A percentile compares a stretch with the other conserved stretches of the same genome.
phyloP scores from a whole-genome alignment of 148 eudicot species.

The Vaccinium myrtillus region DNA sequence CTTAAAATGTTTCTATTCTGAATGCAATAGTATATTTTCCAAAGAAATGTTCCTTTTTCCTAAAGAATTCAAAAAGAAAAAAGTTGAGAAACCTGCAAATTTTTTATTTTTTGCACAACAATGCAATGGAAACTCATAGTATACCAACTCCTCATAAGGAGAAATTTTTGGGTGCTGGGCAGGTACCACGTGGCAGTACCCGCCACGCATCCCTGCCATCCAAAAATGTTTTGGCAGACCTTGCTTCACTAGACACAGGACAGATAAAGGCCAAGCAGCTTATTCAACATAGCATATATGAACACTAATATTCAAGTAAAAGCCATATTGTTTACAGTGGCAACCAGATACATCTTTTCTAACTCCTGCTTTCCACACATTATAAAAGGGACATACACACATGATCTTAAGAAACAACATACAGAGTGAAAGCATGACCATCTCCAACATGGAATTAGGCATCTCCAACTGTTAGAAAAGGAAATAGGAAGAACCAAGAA shows the following conservation, averaged over 20 bases:
- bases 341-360: no score
- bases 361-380: neutral
- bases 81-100: no score
- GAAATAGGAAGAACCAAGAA: constrained; percentile 58
- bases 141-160: neutral
- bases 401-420: neutral
- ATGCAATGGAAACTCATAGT: no score
- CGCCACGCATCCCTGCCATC: no score
- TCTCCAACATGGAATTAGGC: neutral
- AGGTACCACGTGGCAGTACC: no score
- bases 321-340: neutral
- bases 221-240: neutral
- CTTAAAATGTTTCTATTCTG: neutral
- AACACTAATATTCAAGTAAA: neutral
- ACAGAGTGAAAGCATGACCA: neutral
- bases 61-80: neutral
- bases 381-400: neutral
- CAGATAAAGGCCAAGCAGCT: neutral
- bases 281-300: neutral
- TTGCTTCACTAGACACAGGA: constrained; percentile 7
- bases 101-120: no score
- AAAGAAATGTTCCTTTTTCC: neutral
- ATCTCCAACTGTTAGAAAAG: constrained; percentile 23
- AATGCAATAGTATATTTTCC: neutral
- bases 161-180: no score